Conservation (phyloP, 768 basidiomycete genomes). For the Dictyophora rubrovolvata region DNA sequence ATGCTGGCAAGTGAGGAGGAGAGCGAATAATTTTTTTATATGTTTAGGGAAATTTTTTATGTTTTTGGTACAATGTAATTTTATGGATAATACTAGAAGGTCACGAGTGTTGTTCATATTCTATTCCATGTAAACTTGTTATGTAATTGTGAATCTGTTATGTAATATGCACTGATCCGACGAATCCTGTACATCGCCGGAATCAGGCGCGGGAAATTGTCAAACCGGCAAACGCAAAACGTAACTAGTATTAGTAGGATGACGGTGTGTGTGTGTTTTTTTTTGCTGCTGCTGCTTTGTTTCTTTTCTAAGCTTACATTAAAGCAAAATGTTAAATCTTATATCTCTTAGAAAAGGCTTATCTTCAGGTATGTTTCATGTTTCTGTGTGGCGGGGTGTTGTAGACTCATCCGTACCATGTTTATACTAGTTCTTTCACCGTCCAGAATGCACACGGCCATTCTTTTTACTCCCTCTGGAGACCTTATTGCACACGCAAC, state of each 20-base stretch:
- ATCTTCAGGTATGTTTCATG: background rate
- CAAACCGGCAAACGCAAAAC: background rate
- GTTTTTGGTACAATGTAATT: background rate
- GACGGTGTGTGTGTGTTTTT: background rate
- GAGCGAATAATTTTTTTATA: background rate
- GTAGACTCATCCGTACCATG: no score
- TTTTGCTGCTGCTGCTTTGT: background rate
- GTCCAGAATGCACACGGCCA: slow-evolving; percentile 57
- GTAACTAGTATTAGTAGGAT: background rate
- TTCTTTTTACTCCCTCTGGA: slow-evolving; percentile 63
- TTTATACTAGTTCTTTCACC: slow-evolving; percentile 34
- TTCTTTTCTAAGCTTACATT: background rate
- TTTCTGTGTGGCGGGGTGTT: background rate
- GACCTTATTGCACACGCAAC: slow-evolving; percentile 61
- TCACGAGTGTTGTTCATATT: no score
- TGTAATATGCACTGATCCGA: background rate
- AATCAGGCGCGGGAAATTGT: background rate
- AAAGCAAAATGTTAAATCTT: slow-evolving; percentile 2
- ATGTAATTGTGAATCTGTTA: no score
- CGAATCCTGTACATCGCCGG: background rate
- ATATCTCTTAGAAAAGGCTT: slow-evolving; percentile 8
- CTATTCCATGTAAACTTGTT: no score
- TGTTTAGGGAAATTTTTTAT: background rate
- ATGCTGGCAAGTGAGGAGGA: slow-evolving; percentile 4
- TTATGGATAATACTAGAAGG: background rate